Conservation (phyloP, 129 eudicot species). For the Tanacetum coccineum region DNA sequence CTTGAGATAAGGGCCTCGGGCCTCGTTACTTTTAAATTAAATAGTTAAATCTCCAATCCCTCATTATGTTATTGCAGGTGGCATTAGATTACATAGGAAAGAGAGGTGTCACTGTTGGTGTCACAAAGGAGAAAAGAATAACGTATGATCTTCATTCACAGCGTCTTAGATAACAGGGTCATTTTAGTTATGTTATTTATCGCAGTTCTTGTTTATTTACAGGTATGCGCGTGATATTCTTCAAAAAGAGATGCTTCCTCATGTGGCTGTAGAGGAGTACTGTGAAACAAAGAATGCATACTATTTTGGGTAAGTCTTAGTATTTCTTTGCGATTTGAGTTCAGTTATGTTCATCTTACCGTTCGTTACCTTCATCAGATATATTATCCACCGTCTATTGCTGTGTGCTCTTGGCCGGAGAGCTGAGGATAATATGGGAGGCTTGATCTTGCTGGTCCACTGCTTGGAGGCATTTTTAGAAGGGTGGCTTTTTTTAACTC, state of each 20-base stretch:
- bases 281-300: slow-evolving; percentile 96
- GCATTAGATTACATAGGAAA: slow-evolving; percentile 96
- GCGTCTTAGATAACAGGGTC: background rate
- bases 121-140: slow-evolving; percentile 80
- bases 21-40: no score
- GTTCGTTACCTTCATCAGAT: slow-evolving; percentile 36
- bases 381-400: slow-evolving; percentile 87
- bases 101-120: slow-evolving; percentile 93
- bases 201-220: slow-evolving; percentile 14
- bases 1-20: no score
- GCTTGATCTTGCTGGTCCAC: slow-evolving; percentile 98
- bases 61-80: slow-evolving; percentile 47
- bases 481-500: no score
- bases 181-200: background rate
- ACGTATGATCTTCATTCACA: slow-evolving; percentile 45
- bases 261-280: slow-evolving; percentile 87
- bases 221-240: slow-evolving; percentile 92
- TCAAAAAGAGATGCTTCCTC: slow-evolving; percentile 98
- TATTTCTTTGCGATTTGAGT: background rate
- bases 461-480: slow-evolving; percentile 87
- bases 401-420: slow-evolving; percentile 94
- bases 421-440: slow-evolving; percentile 92
- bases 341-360: background rate
- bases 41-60: background rate
- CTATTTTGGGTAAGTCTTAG: slow-evolving; percentile 71